phyloP scores from a whole-genome alignment of 2,329 filamentous ascomycete genomes.

The Sporothrix variecibatus region DNA sequence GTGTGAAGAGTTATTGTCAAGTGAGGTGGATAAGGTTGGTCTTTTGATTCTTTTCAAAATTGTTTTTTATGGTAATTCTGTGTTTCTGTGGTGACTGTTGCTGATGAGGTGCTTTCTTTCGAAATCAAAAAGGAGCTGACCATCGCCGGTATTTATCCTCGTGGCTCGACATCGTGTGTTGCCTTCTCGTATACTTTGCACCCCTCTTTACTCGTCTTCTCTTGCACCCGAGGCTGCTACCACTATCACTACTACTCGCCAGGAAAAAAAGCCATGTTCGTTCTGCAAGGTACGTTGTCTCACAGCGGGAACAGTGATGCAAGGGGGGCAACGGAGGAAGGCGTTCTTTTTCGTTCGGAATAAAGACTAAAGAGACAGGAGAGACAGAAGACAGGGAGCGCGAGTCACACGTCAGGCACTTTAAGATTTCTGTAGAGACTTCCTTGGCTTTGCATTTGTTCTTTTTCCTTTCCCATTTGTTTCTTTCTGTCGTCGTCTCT shows the following conservation, averaged over 20 bases:
- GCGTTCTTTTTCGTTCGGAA: conserved; percentile 10
- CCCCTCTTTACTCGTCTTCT: not conserved
- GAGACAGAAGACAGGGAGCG: not conserved
- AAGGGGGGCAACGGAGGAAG: not conserved
- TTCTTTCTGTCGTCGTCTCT: not conserved
- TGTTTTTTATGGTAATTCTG: not conserved
- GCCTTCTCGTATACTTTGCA: not conserved
- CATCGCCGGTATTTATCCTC: conserved; percentile 13
- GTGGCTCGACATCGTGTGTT: not conserved
- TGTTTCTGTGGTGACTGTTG: not conserved
- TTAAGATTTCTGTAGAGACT: not conserved
- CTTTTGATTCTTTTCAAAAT: no score
- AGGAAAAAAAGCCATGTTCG: not conserved
- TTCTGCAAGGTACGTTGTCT: conserved; percentile 22
- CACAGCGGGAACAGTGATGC: not conserved
- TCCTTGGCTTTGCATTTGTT: not conserved
- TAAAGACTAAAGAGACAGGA: not conserved
- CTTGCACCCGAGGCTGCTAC: not conserved
- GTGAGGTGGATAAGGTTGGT: not conserved
- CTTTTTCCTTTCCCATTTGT: no score
- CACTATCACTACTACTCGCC: not conserved
- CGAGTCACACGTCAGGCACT: not conserved
- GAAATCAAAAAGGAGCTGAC: not conserved
- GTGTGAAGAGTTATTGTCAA: not conserved
- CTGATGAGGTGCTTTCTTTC: not conserved